Evolutionary conservation across 208 protist species (phyloP).

Genomic region (Leishmania amazonensis): DNA sequence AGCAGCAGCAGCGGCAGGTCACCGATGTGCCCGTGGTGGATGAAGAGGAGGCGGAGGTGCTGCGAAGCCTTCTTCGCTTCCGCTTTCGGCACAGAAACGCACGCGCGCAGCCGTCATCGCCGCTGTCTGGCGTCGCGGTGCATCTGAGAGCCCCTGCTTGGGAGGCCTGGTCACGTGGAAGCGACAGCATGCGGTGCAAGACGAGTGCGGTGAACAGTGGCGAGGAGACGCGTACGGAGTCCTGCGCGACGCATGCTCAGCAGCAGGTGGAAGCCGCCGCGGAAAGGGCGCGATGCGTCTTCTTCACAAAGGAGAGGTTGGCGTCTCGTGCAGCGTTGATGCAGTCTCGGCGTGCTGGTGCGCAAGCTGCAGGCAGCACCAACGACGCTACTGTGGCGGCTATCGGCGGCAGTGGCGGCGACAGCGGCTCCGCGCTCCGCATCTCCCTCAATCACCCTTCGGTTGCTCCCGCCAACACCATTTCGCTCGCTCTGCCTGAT

Average conservation of each 20-base stretch:
- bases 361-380: neutral
- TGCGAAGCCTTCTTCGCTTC: conserved; percentile 20
- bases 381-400: neutral
- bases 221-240: neutral
- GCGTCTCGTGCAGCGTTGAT: conserved; percentile 29
- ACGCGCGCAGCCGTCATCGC: conserved; percentile 1
- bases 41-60: conserved; percentile 15
- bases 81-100: conserved; percentile 20
- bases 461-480: neutral
- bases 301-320: conserved; percentile 35
- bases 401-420: neutral
- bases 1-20: neutral
- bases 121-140: neutral
- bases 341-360: conserved; percentile 16
- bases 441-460: conserved; percentile 11
- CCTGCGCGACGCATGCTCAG: neutral
- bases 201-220: neutral
- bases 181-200: neutral
- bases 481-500: neutral
- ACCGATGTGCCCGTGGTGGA: neutral
- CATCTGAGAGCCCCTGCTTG: conserved; percentile 3
- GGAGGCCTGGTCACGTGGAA: conserved; percentile 13
- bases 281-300: conserved; percentile 17
- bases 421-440: neutral
- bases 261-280: neutral